Evolutionary conservation across 805 yeast species (phyloP).

Genomic region (Spathaspora arborariae): DNA sequence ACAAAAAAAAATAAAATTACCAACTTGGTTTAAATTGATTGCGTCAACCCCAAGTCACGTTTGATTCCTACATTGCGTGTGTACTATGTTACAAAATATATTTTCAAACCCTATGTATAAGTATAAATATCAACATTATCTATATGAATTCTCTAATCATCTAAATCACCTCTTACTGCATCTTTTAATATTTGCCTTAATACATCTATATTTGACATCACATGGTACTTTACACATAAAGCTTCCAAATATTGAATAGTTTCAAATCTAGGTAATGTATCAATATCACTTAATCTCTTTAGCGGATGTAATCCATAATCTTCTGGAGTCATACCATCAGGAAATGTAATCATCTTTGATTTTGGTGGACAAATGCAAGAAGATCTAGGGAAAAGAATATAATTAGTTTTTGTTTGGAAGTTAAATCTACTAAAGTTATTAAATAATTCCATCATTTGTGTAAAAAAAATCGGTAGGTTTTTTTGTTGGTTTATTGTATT

Average conservation of each 20-base stretch:
- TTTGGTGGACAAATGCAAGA: background rate
- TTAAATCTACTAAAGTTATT: background rate
- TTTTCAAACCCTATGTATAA: background rate
- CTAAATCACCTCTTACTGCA: background rate
- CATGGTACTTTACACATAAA: slow-evolving; percentile 5
- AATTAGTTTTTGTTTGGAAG: background rate
- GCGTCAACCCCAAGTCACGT: background rate
- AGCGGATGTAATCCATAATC: slow-evolving; percentile 9
- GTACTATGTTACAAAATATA: too few species aligned
- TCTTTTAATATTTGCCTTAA: background rate
- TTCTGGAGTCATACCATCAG: slow-evolving; percentile 7
- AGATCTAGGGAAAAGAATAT: background rate
- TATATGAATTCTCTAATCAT: background rate
- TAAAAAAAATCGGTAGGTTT: too few species aligned
- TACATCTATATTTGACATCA: slow-evolving; percentile 1
- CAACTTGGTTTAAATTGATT: background rate
- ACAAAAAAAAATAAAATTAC: background rate
- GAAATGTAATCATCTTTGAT: slow-evolving; percentile 1
- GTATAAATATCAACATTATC: background rate
- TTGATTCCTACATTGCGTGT: too few species aligned
- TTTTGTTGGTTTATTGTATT: too few species aligned
- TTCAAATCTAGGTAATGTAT: slow-evolving; percentile 6
- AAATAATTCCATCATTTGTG: background rate
- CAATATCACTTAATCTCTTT: slow-evolving; percentile 4
- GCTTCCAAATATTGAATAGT: slow-evolving; percentile 9